Base-by-base conservation (phyloP, 768 basidiomycete species). In the Tulasnella sp. region DNA sequence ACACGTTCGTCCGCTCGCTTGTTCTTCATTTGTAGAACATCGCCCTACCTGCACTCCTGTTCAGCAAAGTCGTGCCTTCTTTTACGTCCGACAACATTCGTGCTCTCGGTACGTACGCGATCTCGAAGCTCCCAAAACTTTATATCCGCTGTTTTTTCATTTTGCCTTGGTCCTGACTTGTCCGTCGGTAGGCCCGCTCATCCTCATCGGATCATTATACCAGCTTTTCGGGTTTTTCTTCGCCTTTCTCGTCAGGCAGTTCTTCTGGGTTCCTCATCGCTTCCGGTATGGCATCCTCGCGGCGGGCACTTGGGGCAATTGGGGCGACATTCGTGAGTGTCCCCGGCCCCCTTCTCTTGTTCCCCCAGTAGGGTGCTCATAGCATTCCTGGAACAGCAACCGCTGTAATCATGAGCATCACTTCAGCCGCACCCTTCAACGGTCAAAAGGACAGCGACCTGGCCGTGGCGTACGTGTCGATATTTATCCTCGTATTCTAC, bases 211-310 rank as follows among this genome's bases (percentile, higher is more conserved):
- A 0, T 40, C 92, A 0, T 76, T 92, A 5, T 94, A 94, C 82
- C 89, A 92, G 80, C 83, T 83, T 2, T 85, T 92, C 6, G 92
- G 94, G 9, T 84, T 91, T 12, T 48, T 84, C 9, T 87, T 92
- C 34, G 90, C 91, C 0, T 91, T 88, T 87, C 73, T 89, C n/a
- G 85, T 91, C 77, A 89, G 89, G 75, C 89, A 90, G 81, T 82
- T 92, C 75, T 94, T 92, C 83, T 94, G 93, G 90, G 93, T 94
- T 2, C 94, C 94, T 0, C 92, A 93, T 83, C 89, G 92, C 40
- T 94, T 94, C 83, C 87, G 93, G 73, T 90, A 91, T 83, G 94
- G 93, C 0, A 88, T 94, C 34, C 83, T 94, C 0, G 89, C 90
- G 3, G 92, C 93, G 0, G 93, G 93, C 54, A 90, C 89, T 3